phyloP scores from a whole-genome alignment of 2,329 filamentous ascomycete genomes.

The Cladosporium sp. region DNA sequence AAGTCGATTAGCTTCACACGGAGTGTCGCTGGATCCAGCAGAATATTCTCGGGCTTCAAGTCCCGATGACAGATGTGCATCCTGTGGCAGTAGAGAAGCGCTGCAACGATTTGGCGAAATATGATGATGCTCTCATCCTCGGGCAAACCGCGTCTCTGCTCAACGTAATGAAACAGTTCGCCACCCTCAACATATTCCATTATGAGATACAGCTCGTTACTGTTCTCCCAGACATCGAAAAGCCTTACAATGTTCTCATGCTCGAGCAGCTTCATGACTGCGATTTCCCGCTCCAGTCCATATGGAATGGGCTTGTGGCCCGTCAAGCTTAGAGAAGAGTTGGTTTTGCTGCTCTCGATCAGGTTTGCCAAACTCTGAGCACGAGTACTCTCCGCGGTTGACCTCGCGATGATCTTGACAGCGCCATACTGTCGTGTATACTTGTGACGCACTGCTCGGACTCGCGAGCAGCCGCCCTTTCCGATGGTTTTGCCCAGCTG shows the following conservation, averaged over 20 bases:
- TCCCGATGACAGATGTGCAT: slow-evolving; percentile 96
- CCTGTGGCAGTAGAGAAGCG: slow-evolving; percentile 85
- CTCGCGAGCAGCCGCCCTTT: slow-evolving; percentile 81
- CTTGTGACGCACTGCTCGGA: slow-evolving; percentile 77
- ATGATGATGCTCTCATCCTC: slow-evolving; percentile 79
- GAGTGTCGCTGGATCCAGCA: slow-evolving; percentile 65
- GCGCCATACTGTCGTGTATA: slow-evolving; percentile 74
- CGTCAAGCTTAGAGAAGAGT: slow-evolving; percentile 16
- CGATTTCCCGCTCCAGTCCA: slow-evolving; percentile 88
- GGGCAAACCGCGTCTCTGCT: slow-evolving; percentile 62
- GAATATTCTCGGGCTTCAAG: slow-evolving; percentile 93
- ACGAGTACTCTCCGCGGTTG: slow-evolving; percentile 70
- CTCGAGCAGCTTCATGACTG: slow-evolving; percentile 93
- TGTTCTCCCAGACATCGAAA: slow-evolving; percentile 97
- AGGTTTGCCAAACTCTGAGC: slow-evolving; percentile 81
- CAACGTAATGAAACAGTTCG: slow-evolving; percentile 85
- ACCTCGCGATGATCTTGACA: slow-evolving; percentile 90
- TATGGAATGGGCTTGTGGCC: slow-evolving; percentile 53
- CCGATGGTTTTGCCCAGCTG: slow-evolving; percentile 84
- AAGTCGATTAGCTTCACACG: slow-evolving; percentile 95
- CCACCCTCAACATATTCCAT: slow-evolving; percentile 84
- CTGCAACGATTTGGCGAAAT: slow-evolving; percentile 90
- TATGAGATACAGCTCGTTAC: slow-evolving; percentile 92
- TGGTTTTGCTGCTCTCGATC: slow-evolving; percentile 62
- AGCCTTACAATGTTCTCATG: slow-evolving; percentile 92